These are phyloP conservation scores for Pseudotsuga menziesii DNA, from an alignment of 75 land plant species.

Conservation along the genomic window DNA sequence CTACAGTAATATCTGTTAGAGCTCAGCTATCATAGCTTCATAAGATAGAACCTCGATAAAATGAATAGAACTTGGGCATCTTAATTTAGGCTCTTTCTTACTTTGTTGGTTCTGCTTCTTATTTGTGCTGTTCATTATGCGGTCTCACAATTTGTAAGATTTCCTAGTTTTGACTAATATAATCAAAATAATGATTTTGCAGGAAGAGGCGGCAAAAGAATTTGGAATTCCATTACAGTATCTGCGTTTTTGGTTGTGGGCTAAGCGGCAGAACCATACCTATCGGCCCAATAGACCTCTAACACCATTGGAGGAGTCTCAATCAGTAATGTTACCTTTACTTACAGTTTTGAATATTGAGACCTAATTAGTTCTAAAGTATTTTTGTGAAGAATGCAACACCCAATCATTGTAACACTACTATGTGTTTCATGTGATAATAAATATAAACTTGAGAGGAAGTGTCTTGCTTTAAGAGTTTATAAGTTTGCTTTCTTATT, in stretches of 20 bases:
- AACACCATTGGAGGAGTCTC: conserved; percentile 32
- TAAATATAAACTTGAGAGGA: neutral
- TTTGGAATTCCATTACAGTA: conserved; percentile 36
- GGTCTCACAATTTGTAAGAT: neutral
- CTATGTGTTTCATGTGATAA: neutral
- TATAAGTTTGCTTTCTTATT: neutral
- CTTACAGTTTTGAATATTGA: neutral
- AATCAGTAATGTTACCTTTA: conserved; percentile 34
- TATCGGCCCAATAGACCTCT: conserved; percentile 49
- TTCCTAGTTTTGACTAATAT: neutral
- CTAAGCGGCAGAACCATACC: conserved; percentile 55
- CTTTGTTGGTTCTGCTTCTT: neutral
- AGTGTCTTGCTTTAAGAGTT: neutral
- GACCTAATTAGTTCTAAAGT: conserved; percentile 10
- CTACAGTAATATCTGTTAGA: neutral
- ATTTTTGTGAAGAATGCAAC: too few species aligned
- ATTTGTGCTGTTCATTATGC: neutral
- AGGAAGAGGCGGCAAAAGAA: conserved; percentile 49
- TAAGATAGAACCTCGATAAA: neutral
- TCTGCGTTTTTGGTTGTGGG: conserved; percentile 55
- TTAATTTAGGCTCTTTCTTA: too few species aligned
- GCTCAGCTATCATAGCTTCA: neutral
- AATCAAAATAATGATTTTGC: neutral
- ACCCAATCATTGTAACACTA: neutral
- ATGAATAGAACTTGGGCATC: too few species aligned